Base-by-base conservation (phyloP, 768 basidiomycete genomes). In the Gyrodon lividus region DNA sequence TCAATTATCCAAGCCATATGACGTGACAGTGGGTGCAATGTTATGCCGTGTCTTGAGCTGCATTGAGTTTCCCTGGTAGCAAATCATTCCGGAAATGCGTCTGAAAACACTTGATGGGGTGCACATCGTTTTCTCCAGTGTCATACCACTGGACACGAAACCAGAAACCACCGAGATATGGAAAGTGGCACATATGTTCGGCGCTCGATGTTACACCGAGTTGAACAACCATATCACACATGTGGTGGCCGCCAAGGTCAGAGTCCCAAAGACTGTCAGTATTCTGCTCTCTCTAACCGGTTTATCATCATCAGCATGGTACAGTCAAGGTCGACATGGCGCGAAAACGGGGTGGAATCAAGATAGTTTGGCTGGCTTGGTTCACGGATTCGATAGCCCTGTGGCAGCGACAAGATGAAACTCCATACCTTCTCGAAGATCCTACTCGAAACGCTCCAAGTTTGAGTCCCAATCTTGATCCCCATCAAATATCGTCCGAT, bases 271-370 rank as follows among this genome's bases (percentile, higher is more conserved):
- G 39, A 47, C 10, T 37, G 34, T 37, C 20, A 19, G 4, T 48
- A 42, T 48, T 48, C 34, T 53, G 53, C 50, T 34, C 43, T 35
- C 46, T 28, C 44, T 58, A 23, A 49, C 9, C 20, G 37, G 20
- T 31, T 37, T 26, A 43, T 35, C 28, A 43, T 35, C 40, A 26
- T 42, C 62, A 95, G 91, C 83, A 83, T 54, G 90, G 91, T 30
- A 98, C 96, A 0, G 86, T 87, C 57, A 99, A 99, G 72, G 93
- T 96, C 1, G 87, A 93, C 63, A 74, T 78, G 48, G 93, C 94
- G 1, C 80, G 87, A 37, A 81, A 81, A 63, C 80, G 82, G n/a
- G 83, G 86, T 6, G 81, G 81, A 20, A 82, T 90, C 63, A 84
- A 87, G 65, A 83, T 98, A 54, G 92, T 98, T 17, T 90, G 89